Evolutionary conservation across 768 basidiomycete genomes (phyloP).

Genomic region (Leccinum obscurum): DNA sequence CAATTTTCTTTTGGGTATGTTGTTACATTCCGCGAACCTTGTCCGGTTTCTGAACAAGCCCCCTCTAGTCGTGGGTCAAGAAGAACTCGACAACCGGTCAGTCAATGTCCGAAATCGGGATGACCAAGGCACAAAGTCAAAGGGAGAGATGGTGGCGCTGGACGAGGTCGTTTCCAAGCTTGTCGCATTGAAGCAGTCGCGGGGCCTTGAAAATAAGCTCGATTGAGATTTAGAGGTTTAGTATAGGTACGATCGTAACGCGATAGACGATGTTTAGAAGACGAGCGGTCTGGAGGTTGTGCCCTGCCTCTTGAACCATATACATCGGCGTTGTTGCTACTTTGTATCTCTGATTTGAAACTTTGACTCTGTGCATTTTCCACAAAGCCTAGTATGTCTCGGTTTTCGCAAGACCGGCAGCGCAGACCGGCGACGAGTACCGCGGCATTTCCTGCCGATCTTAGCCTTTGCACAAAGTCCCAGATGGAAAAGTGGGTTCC

Average conservation of each 20-base stretch:
- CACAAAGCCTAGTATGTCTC: too few relatives aligned
- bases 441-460: too few relatives aligned
- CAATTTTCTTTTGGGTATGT: constrained; percentile 93
- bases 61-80: constrained; percentile 86
- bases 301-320: neutral
- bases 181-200: constrained; percentile 62
- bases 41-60: constrained; percentile 5
- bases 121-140: constrained; percentile 83
- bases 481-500: too few relatives aligned
- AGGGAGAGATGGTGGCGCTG: constrained; percentile 71
- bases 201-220: constrained; percentile 55
- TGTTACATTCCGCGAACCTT: neutral
- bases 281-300: neutral
- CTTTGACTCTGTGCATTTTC: too few relatives aligned
- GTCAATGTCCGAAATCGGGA: constrained; percentile 97
- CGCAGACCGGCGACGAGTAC: too few relatives aligned
- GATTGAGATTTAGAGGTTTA: constrained; percentile 21
- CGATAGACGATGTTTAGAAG: neutral
- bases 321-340: neutral
- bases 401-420: too few relatives aligned
- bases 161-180: constrained; percentile 72
- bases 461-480: too few relatives aligned
- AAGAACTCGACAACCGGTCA: constrained; percentile 80
- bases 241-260: neutral
- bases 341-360: too few relatives aligned